These are phyloP conservation scores for Wickerhamomyces silvicola DNA, from an alignment of 805 yeast genomes.

Conservation along the genomic window DNA sequence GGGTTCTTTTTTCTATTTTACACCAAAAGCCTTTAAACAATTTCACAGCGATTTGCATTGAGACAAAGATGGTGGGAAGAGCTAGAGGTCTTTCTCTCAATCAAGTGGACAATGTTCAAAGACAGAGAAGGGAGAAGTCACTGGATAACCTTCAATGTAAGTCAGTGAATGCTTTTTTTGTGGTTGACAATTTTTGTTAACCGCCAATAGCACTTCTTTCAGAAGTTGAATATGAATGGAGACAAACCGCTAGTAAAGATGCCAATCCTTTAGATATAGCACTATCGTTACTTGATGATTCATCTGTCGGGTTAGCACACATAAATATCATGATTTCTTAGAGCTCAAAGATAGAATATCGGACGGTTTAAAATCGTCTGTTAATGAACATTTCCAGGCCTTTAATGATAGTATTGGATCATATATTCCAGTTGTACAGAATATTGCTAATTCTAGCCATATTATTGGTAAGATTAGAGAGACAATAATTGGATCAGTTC, in stretches of 20 bases:
- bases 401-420: slow-evolving; percentile 84
- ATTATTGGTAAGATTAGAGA: slow-evolving; percentile 43
- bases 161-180: neutral
- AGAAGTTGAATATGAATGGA: slow-evolving; percentile 40
- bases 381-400: slow-evolving; percentile 74
- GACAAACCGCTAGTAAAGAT: slow-evolving; percentile 40
- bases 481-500: slow-evolving; percentile 25
- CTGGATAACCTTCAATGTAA: slow-evolving; percentile 12
- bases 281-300: slow-evolving; percentile 71
- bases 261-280: slow-evolving; percentile 86
- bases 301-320: slow-evolving; percentile 90
- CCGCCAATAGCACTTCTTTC: slow-evolving; percentile 10
- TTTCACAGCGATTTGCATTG: too few relatives aligned
- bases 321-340: slow-evolving; percentile 59
- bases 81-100: neutral
- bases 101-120: neutral
- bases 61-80: neutral
- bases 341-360: slow-evolving; percentile 53
- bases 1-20: too few relatives aligned
- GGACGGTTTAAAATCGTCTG: slow-evolving; percentile 56
- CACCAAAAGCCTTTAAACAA: too few relatives aligned
- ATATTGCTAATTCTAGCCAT: slow-evolving; percentile 60
- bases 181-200: too few relatives aligned
- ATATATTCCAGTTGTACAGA: slow-evolving; percentile 62
- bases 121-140: slow-evolving; percentile 10